Percentiles rank a stretch among this genome's conserved stretches.
Conservation (phyloP, 1,139 yeast species). For the Scheffersomyces titani region DNA sequence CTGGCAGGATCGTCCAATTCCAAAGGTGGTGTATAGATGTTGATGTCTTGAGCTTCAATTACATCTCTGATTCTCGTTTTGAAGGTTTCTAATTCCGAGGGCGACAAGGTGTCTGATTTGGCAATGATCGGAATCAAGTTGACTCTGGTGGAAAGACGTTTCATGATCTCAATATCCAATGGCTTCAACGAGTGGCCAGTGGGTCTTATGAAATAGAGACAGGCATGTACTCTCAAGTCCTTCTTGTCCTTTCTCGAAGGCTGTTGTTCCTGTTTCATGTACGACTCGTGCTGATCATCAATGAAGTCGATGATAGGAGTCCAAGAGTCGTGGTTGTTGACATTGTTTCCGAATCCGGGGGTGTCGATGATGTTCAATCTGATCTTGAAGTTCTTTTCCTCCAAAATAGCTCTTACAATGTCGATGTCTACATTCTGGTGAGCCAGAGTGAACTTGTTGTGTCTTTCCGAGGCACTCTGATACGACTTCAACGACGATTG, state of each 20-base stretch:
- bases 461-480: constrained; percentile 66
- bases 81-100: constrained; percentile 76
- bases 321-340: constrained; percentile 92
- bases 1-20: constrained; percentile 74
- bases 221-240: constrained; percentile 94
- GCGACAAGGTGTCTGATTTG: constrained; percentile 89
- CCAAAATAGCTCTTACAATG: constrained; percentile 85
- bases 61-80: constrained; percentile 88
- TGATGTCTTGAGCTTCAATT: constrained; percentile 88
- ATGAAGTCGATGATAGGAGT: constrained; percentile 89
- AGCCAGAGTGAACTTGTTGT: constrained; percentile 59
- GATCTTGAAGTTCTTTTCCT: constrained; percentile 86
- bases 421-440: constrained; percentile 91
- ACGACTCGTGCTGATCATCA: constrained; percentile 95
- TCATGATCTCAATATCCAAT: constrained; percentile 91
- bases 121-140: constrained; percentile 95
- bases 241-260: constrained; percentile 69
- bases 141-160: constrained; percentile 81
- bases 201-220: constrained; percentile 92
- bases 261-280: constrained; percentile 95
- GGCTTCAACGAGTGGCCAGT: constrained; percentile 96
- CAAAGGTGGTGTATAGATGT: constrained; percentile 86
- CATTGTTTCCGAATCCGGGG: constrained; percentile 97
- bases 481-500: constrained; percentile 69
- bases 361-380: constrained; percentile 91